These are phyloP conservation scores for Trypanosoma theileri DNA, from an alignment of 208 protist species.

Conservation along the genomic window DNA sequence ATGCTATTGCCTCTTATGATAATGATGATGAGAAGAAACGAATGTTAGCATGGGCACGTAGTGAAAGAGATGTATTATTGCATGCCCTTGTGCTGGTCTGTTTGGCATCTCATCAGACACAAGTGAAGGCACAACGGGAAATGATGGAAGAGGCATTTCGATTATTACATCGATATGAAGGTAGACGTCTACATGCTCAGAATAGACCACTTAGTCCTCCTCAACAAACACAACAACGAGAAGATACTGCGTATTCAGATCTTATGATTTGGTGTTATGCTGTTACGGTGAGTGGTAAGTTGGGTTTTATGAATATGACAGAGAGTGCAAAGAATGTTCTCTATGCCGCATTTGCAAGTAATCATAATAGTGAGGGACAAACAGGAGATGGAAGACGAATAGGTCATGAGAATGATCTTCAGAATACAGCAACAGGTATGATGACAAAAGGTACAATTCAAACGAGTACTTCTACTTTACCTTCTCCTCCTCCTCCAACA, in stretches of 20 bases:
- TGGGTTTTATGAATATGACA: conserved; percentile 36
- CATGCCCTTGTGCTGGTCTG: conserved; percentile 58
- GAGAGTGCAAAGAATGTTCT: conserved; percentile 36
- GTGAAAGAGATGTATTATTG: conserved; percentile 35
- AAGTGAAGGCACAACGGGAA: conserved; percentile 35
- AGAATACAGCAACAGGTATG: too few species aligned
- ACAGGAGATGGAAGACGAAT: not conserved
- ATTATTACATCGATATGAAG: conserved; percentile 28
- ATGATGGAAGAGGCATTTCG: conserved; percentile 49
- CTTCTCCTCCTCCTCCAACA: too few species aligned
- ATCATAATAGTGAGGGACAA: not conserved
- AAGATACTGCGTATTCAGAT: conserved; percentile 34
- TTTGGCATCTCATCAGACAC: conserved; percentile 43
- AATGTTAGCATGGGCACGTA: conserved; percentile 44
- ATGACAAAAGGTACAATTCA: too few species aligned
- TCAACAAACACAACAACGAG: conserved; percentile 23
- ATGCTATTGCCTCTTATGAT: conserved; percentile 25
- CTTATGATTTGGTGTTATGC: conserved; percentile 72
- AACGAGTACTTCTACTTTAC: too few species aligned
- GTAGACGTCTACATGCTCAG: not conserved
- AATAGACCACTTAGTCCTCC: not conserved
- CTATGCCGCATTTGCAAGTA: conserved; percentile 25
- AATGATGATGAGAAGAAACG: conserved; percentile 60
- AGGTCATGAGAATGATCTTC: too few species aligned
- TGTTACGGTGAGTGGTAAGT: conserved; percentile 37